Evolutionary conservation across 2,329 filamentous ascomycete species (phyloP), one percentile per base, ranked within the genome.

Genomic region (Beauveria australis): DNA sequence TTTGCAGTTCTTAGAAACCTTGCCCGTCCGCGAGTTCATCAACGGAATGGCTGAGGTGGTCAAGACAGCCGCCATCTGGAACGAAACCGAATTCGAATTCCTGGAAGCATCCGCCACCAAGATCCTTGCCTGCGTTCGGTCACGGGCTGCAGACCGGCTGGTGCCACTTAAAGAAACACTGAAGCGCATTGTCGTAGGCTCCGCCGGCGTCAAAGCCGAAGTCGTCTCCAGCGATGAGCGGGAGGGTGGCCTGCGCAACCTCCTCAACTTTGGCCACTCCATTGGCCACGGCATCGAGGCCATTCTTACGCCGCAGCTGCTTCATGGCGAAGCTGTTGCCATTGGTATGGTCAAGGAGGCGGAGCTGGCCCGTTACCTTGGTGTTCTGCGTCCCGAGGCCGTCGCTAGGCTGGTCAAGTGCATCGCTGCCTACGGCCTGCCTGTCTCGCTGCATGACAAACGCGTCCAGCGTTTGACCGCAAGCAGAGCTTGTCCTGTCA

Each of bases 271-370:
- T 75, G 94, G 94, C 37, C 94, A 99, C 73, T 97, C 94, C 1
- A 97, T 99, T 66, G 94, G 94, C 16, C 94, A 99, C 74, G 94
- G 94, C 19, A 92, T 93, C 68, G 94, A 99, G 76, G 94, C 94
- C 30, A 92, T 99, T 51, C 81, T 97, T 47, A 96, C 95, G 0
- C 94, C 94, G 0, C 93, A 99, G 73, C 86, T 99, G 43, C 84
- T 99, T 7, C 94, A 99, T 70, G 94, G 94, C 63, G 94, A 99
- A 72, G 92, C 90, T 64, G 93, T 99, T 12, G 91, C 94, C 24
- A 96, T 99, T 67, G 94, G 94, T 28, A 99, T 99, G 94, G 90
- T 97, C 62, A 96, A 95, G 73, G 94, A 99, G 75, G 94, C 93
- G 12, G 94, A 97, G 73, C 79, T 99, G 60, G 91, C 94, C 26